Evolutionary conservation across 805 yeast species (phyloP), one percentile per base, ranked within the genome.

Genomic region (Ogataea methylovora): DNA sequence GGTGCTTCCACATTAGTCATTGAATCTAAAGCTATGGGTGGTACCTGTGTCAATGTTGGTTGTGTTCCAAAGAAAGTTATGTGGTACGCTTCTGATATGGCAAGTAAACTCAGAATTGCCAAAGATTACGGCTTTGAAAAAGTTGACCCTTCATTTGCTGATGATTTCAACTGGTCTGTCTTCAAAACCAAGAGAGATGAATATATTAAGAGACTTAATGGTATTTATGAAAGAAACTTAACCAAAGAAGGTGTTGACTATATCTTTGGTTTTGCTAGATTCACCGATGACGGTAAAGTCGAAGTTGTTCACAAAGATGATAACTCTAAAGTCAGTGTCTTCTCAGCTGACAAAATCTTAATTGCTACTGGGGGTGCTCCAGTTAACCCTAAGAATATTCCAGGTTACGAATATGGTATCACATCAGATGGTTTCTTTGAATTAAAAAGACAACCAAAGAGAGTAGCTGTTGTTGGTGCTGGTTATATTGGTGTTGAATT

Each of bases 1-100:
- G 98, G 98, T 18, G 95, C 94, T 18, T 85, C 86, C 46, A 80
- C 92, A 2, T 65, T 88, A 34, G 53, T 92, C 15, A 69, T 92
- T 35, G 98, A 92, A 60, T 76, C 84, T 27, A 74, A 76, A 34
- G 79, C 69, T 43, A 71, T 92, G 61, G 98, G 98, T 39, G 99
- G 99, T 20, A 92, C 98, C 27, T 92, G 99, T 72, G 99, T 92
- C 42, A 92, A 92, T 57, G 97, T 90, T 29, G 99, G 99, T 15
- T 92, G 99, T 70, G 98, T 92, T 32, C 99, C 99, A 31, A 92
- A 92, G 69, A 92, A 92, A 58, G 86, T 92, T 30, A 88, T 92
- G 97, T 92, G 98, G 98, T 81, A 88, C 49, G 96, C 97, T 9
- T 79, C 92, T 21, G 96, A 88, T 49, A 61, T 85, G 57, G 97